Percentiles rank a stretch among this genome's conserved stretches.
These are phyloP conservation scores for Hagleromyces aurorensis DNA, from an alignment of 805 yeast species.

Conservation along the genomic window DNA sequence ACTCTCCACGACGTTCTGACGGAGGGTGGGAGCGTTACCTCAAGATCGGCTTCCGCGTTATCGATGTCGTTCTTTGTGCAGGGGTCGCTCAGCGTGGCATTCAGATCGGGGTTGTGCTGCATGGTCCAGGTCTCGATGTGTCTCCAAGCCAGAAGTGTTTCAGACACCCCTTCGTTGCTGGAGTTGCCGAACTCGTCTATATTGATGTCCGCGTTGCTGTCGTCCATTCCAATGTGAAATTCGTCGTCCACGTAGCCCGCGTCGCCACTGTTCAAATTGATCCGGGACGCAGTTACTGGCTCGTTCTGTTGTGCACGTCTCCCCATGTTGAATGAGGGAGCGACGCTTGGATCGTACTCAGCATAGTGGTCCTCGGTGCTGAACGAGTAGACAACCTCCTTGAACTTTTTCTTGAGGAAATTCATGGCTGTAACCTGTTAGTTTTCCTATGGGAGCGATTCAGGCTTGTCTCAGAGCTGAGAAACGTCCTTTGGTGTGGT, in stretches of 20 bases:
- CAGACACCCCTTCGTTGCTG: constrained; percentile 58
- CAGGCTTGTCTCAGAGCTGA: too few relatives aligned
- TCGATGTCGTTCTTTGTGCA: constrained; percentile 74
- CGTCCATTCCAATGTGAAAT: constrained; percentile 11
- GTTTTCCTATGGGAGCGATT: too few relatives aligned
- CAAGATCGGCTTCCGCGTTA: constrained; percentile 78
- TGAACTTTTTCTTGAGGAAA: constrained; percentile 39
- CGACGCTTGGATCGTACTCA: constrained; percentile 46
- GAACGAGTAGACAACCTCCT: constrained; percentile 53
- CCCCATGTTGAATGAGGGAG: constrained; percentile 25
- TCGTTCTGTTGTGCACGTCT: constrained; percentile 14
- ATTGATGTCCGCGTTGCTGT: constrained; percentile 34
- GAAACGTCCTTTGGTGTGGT: too few relatives aligned
- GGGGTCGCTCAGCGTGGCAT: constrained; percentile 66
- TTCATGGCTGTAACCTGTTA: too few relatives aligned
- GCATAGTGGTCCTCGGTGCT: constrained; percentile 66
- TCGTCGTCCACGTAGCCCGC: constrained; percentile 14
- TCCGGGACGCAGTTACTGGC: constrained; percentile 12
- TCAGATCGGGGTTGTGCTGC: constrained; percentile 71
- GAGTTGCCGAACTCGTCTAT: constrained; percentile 28
- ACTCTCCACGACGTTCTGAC: constrained; percentile 70
- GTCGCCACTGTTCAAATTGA: constrained; percentile 12
- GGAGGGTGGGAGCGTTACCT: constrained; percentile 66
- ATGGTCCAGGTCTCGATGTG: constrained; percentile 81
- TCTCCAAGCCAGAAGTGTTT: constrained; percentile 75